These are phyloP conservation scores for Acanthamoeba culbertsoni DNA, from an alignment of 208 protist genomes.

Conservation along the genomic window DNA sequence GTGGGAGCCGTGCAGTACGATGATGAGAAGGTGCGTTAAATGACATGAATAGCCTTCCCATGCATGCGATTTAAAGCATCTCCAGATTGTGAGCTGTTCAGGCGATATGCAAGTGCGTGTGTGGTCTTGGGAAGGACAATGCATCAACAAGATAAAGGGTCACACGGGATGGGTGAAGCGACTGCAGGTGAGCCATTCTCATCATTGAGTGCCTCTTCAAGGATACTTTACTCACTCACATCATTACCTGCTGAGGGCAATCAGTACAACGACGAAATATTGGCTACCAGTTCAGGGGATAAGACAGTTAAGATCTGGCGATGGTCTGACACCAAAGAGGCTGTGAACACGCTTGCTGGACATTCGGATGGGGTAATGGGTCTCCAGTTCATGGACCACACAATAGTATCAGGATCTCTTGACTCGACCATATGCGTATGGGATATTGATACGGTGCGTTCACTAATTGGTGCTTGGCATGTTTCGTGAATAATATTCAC, in stretches of 20 bases:
- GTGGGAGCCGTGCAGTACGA: conserved; percentile 56
- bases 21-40: conserved; percentile 7
- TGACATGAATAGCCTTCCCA: background rate
- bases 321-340: background rate
- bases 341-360: background rate
- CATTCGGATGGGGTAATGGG: conserved; percentile 51
- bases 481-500: too few relatives aligned
- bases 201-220: background rate
- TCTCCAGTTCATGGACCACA: conserved; percentile 1
- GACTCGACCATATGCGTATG: conserved; percentile 27
- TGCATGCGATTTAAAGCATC: background rate
- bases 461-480: background rate
- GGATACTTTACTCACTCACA: background rate
- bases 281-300: conserved; percentile 32
- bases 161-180: conserved; percentile 62
- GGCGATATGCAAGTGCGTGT: conserved; percentile 18
- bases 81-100: conserved; percentile 43
- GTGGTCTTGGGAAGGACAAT: conserved; percentile 17
- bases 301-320: conserved; percentile 38
- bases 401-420: conserved; percentile 33
- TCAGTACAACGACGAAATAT: conserved; percentile 24
- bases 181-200: background rate
- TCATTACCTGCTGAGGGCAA: background rate
- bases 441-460: conserved; percentile 2
- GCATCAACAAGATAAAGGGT: conserved; percentile 13